phyloP scores from a whole-genome alignment of 257 asterid genomes.

The Solanum tarapatanum region DNA sequence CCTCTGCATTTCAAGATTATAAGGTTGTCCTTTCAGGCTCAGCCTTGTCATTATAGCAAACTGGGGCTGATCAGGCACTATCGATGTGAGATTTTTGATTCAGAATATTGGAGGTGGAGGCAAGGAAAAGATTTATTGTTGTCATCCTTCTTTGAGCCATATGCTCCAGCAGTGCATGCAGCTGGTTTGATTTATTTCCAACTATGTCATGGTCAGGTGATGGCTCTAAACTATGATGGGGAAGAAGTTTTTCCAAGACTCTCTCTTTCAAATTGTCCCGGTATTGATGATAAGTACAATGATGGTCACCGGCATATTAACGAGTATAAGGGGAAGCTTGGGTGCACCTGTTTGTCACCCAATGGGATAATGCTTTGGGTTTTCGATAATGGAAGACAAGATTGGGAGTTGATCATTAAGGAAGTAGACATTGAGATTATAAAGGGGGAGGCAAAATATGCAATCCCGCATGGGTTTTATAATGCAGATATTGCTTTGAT shows the following conservation, averaged over 20 bases:
- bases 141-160: not conserved
- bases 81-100: constrained; percentile 4
- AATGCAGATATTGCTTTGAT: not conserved
- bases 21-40: not conserved
- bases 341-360: not conserved
- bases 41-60: not conserved
- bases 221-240: not conserved
- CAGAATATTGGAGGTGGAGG: constrained; percentile 3
- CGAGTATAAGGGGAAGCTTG: not conserved
- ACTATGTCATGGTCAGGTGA: not conserved
- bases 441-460: not conserved
- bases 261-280: not conserved
- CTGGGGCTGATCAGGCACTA: not conserved
- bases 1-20: constrained; percentile 2
- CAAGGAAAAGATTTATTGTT: not conserved
- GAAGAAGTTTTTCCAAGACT: not conserved
- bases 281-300: not conserved
- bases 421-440: not conserved
- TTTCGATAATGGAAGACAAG: not conserved
- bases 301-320: not conserved
- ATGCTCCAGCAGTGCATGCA: not conserved
- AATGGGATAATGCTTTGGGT: not conserved
- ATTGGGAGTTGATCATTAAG: not conserved
- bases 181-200: not conserved
- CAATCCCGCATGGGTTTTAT: not conserved